Conservation (phyloP, 768 basidiomycete genomes). For the Rhodosporidiobolus odoratus region DNA sequence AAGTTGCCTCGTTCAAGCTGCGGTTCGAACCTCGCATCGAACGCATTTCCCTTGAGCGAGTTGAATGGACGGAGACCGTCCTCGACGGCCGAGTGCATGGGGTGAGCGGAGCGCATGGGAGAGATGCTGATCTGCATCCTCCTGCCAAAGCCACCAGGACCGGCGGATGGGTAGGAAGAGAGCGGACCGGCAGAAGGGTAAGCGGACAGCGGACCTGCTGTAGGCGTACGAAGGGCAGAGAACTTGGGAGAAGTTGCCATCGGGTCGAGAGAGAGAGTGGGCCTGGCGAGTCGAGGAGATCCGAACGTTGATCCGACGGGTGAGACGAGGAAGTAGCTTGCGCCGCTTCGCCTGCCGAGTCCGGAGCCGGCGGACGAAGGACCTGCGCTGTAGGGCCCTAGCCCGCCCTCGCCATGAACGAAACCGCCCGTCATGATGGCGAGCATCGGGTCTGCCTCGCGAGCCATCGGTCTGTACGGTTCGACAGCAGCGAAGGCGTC, state of each 20-base stretch:
- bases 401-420: too few relatives aligned
- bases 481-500: not conserved
- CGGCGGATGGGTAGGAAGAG: not conserved
- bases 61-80: constrained; percentile 6
- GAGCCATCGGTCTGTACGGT: constrained; percentile 11
- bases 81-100: not conserved
- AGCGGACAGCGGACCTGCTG: not conserved
- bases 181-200: not conserved
- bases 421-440: too few relatives aligned
- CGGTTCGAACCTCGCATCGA: not conserved
- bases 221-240: constrained; percentile 1
- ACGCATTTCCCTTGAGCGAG: too few relatives aligned
- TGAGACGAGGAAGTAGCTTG: not conserved
- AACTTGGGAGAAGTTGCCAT: not conserved
- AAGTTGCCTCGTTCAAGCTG: not conserved
- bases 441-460: not conserved
- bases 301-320: not conserved
- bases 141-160: not conserved
- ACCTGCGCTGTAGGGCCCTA: not conserved
- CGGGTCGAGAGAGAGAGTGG: not conserved
- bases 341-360: not conserved
- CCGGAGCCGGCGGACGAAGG: not conserved
- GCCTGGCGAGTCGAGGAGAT: not conserved
- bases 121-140: not conserved
- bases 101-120: not conserved